phyloP scores from a whole-genome alignment of 164 flowering plant genomes.

The Magnolia officinalis region DNA sequence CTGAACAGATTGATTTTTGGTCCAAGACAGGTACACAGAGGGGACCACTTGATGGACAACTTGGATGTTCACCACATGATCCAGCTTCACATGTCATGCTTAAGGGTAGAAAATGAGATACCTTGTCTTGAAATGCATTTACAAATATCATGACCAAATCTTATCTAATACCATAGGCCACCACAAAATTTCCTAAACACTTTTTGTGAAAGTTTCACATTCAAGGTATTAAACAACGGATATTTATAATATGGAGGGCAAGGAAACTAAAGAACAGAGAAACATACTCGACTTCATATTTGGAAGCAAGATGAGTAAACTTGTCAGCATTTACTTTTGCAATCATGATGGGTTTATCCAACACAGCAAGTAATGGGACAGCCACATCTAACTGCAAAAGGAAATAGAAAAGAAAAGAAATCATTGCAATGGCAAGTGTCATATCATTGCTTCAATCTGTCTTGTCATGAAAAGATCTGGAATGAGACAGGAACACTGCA shows the following conservation, averaged over 20 bases:
- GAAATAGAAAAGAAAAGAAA: neutral
- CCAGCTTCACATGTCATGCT: too few species aligned
- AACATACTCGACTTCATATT: conserved; percentile 83
- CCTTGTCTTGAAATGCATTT: too few species aligned
- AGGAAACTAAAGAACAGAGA: neutral
- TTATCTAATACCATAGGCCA: neutral
- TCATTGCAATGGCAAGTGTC: neutral
- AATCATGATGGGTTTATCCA: conserved; percentile 68
- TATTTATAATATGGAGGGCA: neutral
- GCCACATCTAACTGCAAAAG: conserved; percentile 82
- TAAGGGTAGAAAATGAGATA: too few species aligned
- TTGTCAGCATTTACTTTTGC: conserved; percentile 96
- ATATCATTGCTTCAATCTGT: neutral
- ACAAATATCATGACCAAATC: too few species aligned
- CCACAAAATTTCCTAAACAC: neutral
- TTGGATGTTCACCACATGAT: too few species aligned
- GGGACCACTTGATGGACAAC: too few species aligned
- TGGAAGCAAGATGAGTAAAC: conserved; percentile 49
- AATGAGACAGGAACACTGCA: neutral
- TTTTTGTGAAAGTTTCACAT: neutral
- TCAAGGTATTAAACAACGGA: neutral
- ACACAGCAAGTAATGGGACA: conserved; percentile 66
- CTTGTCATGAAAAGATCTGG: neutral
- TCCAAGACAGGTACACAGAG: too few species aligned
- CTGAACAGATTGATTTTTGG: too few species aligned